phyloP scores from a whole-genome alignment of 2,329 filamentous ascomycete species.

The Blumeria hordei region DNA sequence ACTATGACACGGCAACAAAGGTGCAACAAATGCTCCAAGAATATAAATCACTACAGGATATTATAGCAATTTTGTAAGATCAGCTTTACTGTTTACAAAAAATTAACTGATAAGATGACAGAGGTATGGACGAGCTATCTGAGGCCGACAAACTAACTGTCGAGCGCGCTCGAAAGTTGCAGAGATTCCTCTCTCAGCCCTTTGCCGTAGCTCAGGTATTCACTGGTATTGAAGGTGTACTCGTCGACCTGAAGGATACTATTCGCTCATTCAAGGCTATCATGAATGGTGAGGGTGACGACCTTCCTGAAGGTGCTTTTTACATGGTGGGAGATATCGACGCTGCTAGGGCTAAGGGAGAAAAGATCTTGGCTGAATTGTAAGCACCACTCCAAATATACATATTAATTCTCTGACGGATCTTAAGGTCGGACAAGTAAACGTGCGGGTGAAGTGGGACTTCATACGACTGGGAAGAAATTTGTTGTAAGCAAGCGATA shows the following conservation, averaged over 20 bases:
- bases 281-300: constrained; percentile 67
- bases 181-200: constrained; percentile 98
- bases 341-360: constrained; percentile 83
- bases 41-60: constrained; percentile 99
- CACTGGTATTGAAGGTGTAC: constrained; percentile 63
- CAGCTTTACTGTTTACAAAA: background rate
- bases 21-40: constrained; percentile 99
- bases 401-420: background rate
- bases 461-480: background rate
- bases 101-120: background rate
- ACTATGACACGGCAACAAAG: constrained; percentile 83
- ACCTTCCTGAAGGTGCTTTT: constrained; percentile 53
- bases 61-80: constrained; percentile 76
- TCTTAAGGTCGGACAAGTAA: background rate
- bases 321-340: constrained; percentile 70
- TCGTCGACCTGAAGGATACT: constrained; percentile 97
- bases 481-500: too few species aligned
- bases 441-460: background rate
- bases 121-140: constrained; percentile 96
- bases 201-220: constrained; percentile 75
- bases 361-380: constrained; percentile 97
- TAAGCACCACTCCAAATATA: constrained; percentile 2
- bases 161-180: constrained; percentile 99
- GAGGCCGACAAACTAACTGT: constrained; percentile 98
- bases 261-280: constrained; percentile 90